phyloP scores from a whole-genome alignment of 768 basidiomycete genomes.

The Leccinellum luteum region DNA sequence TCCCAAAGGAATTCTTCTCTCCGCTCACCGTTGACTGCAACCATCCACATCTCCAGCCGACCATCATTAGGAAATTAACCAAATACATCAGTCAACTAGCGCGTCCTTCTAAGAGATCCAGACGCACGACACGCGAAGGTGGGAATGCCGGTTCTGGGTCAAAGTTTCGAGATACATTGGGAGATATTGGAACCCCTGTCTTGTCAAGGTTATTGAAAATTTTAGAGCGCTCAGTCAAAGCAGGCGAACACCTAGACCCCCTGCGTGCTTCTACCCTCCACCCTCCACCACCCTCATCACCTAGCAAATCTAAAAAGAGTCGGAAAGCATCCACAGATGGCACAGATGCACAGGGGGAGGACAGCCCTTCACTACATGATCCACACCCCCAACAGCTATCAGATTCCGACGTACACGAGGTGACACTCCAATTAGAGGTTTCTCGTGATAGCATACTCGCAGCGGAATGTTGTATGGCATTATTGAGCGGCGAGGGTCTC shows the following conservation, averaged over 20 bases:
- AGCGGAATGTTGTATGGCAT: slow-evolving; percentile 76
- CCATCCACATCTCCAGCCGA: slow-evolving; percentile 58
- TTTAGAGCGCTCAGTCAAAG: slow-evolving; percentile 74
- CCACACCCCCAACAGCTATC: slow-evolving; percentile 31
- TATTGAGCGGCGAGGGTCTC: slow-evolving; percentile 75
- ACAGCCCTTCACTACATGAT: slow-evolving; percentile 2
- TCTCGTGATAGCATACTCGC: slow-evolving; percentile 76
- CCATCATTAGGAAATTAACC: slow-evolving; percentile 63
- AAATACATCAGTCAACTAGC: slow-evolving; percentile 67
- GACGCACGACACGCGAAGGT: slow-evolving; percentile 43
- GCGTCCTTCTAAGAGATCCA: slow-evolving; percentile 64
- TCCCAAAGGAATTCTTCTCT: slow-evolving; percentile 66
- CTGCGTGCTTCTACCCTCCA: slow-evolving; percentile 43
- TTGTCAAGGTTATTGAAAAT: slow-evolving; percentile 71
- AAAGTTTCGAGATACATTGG: slow-evolving; percentile 53
- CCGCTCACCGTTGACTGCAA: slow-evolving; percentile 53
- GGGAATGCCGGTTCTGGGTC: slow-evolving; percentile 36
- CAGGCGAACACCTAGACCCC: slow-evolving; percentile 73
- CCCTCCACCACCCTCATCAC: slow-evolving; percentile 34
- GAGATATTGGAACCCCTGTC: slow-evolving; percentile 61
- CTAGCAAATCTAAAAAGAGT: slow-evolving; percentile 46
- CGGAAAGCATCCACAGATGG: slow-evolving; percentile 29
- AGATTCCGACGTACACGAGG: slow-evolving; percentile 48
- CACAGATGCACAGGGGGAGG: slow-evolving; percentile 1
- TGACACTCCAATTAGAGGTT: slow-evolving; percentile 53